These are phyloP conservation scores for Aspergillus bridgeri DNA, from an alignment of 495 filamentous ascomycete genomes.

Conservation along the genomic window DNA sequence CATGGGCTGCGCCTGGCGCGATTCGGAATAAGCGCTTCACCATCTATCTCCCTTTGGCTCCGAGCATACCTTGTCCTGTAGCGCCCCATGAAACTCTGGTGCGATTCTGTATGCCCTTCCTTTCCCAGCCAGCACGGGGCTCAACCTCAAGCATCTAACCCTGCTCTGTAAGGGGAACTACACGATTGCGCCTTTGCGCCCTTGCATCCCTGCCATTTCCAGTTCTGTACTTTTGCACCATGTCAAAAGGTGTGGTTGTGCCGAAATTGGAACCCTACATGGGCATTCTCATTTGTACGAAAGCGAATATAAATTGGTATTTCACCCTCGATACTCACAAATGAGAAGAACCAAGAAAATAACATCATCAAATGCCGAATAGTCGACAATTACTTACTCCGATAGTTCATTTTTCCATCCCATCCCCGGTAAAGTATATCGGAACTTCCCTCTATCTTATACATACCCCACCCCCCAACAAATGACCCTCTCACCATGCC, in stretches of 20 bases:
- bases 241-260: no score
- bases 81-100: background rate
- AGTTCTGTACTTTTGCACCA: no score
- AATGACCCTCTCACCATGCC: background rate
- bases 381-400: no score
- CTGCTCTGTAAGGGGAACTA: background rate
- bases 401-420: background rate
- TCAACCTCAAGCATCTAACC: background rate
- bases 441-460: no score
- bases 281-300: background rate
- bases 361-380: background rate
- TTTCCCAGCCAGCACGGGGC: background rate
- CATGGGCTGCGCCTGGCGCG: background rate
- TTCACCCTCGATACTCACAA: background rate
- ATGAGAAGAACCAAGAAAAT: background rate
- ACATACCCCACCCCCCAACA: background rate
- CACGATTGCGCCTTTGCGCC: background rate
- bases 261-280: background rate
- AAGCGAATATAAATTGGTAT: background rate
- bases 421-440: no score
- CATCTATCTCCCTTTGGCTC: background rate
- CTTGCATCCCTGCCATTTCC: no score
- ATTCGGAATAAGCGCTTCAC: background rate
- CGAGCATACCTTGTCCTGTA: background rate
- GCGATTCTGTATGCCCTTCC: background rate